Conservation (phyloP, 495 filamentous ascomycete species). For the Astrothelium subdiscretum region DNA sequence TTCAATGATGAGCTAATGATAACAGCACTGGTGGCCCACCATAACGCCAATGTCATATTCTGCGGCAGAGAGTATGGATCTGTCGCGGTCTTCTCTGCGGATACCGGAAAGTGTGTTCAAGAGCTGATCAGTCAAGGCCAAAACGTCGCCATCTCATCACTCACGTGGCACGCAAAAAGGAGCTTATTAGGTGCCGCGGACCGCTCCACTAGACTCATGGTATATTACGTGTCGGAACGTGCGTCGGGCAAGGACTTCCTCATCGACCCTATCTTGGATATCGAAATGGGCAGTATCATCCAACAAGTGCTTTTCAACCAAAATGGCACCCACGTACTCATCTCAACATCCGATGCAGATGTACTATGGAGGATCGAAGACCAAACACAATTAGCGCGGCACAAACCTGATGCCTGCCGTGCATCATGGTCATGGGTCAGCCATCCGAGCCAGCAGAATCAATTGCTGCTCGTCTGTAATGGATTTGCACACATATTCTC, state of each 20-base stretch:
- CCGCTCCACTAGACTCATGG: not conserved
- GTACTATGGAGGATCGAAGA: too few species aligned
- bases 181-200: not conserved
- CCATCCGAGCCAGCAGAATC: too few species aligned
- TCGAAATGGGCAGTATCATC: too few species aligned
- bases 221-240: not conserved
- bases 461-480: too few species aligned
- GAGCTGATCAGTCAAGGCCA: not conserved
- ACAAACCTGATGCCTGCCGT: too few species aligned
- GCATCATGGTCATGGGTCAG: too few species aligned
- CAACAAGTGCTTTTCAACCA: too few species aligned
- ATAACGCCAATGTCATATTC: not conserved
- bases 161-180: not conserved
- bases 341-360: too few species aligned
- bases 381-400: too few species aligned
- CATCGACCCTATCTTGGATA: too few species aligned
- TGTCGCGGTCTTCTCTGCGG: not conserved
- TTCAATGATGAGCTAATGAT: not conserved
- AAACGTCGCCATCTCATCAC: not conserved
- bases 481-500: too few species aligned
- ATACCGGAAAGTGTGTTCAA: not conserved
- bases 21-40: not conserved
- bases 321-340: too few species aligned
- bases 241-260: not conserved
- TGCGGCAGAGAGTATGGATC: not conserved